Base-by-base conservation (phyloP, 352 stramenopile species). In the Pythium volutum region DNA sequence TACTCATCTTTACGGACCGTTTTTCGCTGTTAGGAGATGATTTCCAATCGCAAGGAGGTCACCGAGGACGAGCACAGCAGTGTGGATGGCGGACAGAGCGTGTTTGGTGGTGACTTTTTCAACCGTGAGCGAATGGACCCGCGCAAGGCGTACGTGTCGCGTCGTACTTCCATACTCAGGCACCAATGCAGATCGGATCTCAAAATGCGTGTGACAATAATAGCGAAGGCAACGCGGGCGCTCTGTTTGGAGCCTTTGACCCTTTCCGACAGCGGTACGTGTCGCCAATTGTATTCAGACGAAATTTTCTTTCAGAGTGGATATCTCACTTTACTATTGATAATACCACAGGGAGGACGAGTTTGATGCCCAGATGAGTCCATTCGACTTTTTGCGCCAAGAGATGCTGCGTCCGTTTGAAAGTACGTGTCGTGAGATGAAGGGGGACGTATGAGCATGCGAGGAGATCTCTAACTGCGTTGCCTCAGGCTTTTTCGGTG, bases 351-450 rank as follows among this genome's bases (percentile, higher is more conserved):
- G 82, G 57, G 80, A 84, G 18, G 76, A 87, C 34, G 80, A 90
- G 48, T 84, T 89, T 57, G 78, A 92, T 33, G 80, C 80, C 0
- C 81, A 89, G 29, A 79, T 92, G 75, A 92, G 77, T 59, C 82
- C 82, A 25, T 92, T 92, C 48, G 82, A 92, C 67, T 92, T 92
- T 45, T 56, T 92, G 12, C 73, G 78, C 41, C 78, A 92, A 49
- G 82, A 92, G 59, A 90, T 92, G 79, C 66, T 92, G 49, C 82
- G 82, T 55, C 82, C 82, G 6, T 92, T 92, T 61, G 82, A 89
- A 72, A 76, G 82, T 88, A 51, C 18, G 46, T 48, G 10, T 4
- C 16, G 29, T 9, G 18, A 16, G 10, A 20, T 23, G 15, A 20
- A n/a, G 36, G 36, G 14, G n/a, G n/a, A 11, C 3, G 36, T 22